Conservation (phyloP, 495 filamentous ascomycete genomes). For the Astrocystis sublimbata region DNA sequence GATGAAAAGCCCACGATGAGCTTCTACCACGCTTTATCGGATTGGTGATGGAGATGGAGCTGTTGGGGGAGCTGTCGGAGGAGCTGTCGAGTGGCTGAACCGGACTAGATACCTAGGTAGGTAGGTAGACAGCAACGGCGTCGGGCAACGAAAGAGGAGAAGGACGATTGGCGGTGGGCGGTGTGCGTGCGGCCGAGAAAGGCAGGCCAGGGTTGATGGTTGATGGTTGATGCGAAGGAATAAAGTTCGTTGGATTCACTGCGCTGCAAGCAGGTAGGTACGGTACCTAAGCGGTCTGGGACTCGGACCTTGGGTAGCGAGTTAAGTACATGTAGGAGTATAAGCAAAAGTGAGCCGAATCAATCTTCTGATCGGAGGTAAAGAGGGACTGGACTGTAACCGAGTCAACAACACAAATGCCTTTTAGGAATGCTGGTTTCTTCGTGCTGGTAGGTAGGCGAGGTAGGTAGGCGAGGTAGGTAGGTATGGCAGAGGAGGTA, state of each 20-base stretch:
- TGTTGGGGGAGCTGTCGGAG: not conserved
- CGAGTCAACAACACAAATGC: too few relatives aligned
- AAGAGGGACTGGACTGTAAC: too few relatives aligned
- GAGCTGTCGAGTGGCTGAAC: not conserved
- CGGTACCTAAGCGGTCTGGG: too few relatives aligned
- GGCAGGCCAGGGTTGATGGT: not conserved
- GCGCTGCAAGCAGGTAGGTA: too few relatives aligned
- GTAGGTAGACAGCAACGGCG: not conserved
- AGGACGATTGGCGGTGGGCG: not conserved
- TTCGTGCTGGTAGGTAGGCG: not conserved
- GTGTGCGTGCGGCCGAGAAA: slow-evolving; percentile 2
- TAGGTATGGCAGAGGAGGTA: not conserved
- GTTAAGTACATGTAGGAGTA: too few relatives aligned
- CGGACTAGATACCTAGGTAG: too few relatives aligned
- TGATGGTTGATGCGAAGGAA: not conserved
- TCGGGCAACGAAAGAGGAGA: not conserved
- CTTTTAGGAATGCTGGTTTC: not conserved
- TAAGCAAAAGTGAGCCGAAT: too few relatives aligned
- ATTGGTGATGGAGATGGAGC: not conserved
- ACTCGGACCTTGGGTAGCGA: too few relatives aligned
- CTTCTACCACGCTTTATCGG: not conserved
- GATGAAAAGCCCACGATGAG: too few relatives aligned
- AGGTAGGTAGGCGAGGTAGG: not conserved
- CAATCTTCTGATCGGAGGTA: too few relatives aligned
- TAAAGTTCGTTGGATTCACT: slow-evolving; percentile 2